Evolutionary conservation across 176 grass and related monocot species (phyloP).

Genomic region (Bromus sterilis): DNA sequence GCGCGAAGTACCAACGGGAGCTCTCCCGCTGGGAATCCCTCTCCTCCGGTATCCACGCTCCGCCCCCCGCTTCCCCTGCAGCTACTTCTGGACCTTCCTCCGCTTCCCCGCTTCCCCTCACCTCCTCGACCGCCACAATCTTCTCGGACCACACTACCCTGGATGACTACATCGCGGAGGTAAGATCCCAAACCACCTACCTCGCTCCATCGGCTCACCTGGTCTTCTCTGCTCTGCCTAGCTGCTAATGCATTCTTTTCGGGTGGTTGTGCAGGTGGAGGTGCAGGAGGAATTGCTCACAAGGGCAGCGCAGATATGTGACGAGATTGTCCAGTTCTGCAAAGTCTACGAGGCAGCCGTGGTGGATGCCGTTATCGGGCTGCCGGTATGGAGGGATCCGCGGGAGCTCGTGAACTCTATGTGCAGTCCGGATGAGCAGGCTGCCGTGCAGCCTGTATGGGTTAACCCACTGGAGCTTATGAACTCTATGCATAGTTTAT

Average conservation of each 20-base stretch:
- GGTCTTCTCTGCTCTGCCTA: not conserved
- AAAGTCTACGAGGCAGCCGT: conserved; percentile 10
- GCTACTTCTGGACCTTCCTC: not conserved
- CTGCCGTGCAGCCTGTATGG: not conserved
- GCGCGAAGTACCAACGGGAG: conserved; percentile 34
- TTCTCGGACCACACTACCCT: conserved; percentile 4
- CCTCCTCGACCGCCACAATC: not conserved
- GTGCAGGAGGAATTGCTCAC: not conserved
- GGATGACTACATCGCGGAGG: conserved; percentile 16
- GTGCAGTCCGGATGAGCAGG: not conserved
- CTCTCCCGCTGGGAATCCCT: conserved; percentile 55
- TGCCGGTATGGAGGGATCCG: conserved; percentile 45
- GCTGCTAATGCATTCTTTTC: not conserved
- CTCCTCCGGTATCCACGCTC: not conserved
- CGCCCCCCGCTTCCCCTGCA: not conserved
- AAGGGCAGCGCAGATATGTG: not conserved
- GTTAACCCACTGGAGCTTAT: conserved; percentile 19
- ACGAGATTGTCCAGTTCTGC: conserved; percentile 7
- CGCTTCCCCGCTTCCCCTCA: not conserved
- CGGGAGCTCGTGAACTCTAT: conserved; percentile 10
- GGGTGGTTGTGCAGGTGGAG: conserved; percentile 19
- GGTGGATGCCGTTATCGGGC: not conserved
- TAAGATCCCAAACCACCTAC: not conserved
- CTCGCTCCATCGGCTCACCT: not conserved
- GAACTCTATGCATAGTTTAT: too few relatives aligned